Evolutionary conservation across 2,329 filamentous ascomycete genomes (phyloP).

Genomic region (Teratosphaeria destructans): DNA sequence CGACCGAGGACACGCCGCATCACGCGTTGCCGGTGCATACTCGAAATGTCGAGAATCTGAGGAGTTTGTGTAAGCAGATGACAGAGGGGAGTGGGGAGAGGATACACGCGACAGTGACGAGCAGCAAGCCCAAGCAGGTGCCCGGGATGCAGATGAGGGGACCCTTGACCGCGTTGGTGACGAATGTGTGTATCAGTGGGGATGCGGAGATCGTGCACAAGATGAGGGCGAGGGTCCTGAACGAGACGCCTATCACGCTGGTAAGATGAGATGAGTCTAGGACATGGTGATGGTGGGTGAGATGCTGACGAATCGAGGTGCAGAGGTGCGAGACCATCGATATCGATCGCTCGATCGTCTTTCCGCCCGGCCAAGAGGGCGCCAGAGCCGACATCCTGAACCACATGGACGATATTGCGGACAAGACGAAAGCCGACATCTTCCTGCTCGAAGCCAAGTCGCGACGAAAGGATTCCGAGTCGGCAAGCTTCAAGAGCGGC

Average conservation of each 20-base stretch:
- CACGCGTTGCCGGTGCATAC: slow-evolving; percentile 87
- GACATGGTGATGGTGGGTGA: background rate
- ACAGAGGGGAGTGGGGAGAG: slow-evolving; percentile 54
- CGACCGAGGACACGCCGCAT: slow-evolving; percentile 71
- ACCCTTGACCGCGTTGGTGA: slow-evolving; percentile 44
- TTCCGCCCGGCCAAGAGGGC: slow-evolving; percentile 51
- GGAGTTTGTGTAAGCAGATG: slow-evolving; percentile 71
- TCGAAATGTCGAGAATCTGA: slow-evolving; percentile 71
- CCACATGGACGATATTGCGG: slow-evolving; percentile 76
- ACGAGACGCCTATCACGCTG: slow-evolving; percentile 83
- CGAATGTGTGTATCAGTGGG: slow-evolving; percentile 84
- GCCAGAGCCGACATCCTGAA: slow-evolving; percentile 61
- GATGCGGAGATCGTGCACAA: slow-evolving; percentile 79
- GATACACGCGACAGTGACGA: slow-evolving; percentile 73
- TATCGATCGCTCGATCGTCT: slow-evolving; percentile 82
- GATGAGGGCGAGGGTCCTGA: slow-evolving; percentile 80
- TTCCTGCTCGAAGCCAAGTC: slow-evolving; percentile 83
- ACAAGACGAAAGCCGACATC: slow-evolving; percentile 88
- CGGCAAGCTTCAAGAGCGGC: slow-evolving; percentile 64
- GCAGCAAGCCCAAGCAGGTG: slow-evolving; percentile 60
- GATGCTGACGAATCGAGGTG: slow-evolving; percentile 18
- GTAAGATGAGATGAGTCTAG: slow-evolving; percentile 46
- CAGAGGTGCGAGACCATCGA: slow-evolving; percentile 90
- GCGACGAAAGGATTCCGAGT: slow-evolving; percentile 59
- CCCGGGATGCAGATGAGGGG: slow-evolving; percentile 39